A percentile compares a stretch with the other conserved stretches of the same genome.
phyloP scores from a whole-genome alignment of 2,329 filamentous ascomycete genomes.

The Botrytis cinerea region DNA sequence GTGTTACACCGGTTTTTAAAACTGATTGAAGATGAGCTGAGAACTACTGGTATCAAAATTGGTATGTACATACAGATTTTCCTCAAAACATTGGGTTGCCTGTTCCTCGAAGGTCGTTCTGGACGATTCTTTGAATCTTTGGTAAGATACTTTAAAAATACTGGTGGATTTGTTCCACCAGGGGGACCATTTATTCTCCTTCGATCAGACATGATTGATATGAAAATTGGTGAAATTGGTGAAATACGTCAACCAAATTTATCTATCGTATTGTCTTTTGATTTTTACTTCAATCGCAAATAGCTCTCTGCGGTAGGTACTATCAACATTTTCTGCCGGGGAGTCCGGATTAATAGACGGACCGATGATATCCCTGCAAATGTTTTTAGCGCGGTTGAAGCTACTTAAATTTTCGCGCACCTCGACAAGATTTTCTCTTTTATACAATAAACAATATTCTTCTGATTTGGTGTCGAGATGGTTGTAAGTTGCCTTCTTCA shows the following conservation, averaged over 20 bases:
- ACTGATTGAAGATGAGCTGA: constrained; percentile 52
- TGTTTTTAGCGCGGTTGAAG: neutral
- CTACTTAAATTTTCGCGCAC: constrained; percentile 20
- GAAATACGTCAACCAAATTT: neutral
- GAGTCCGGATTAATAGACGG: constrained; percentile 9
- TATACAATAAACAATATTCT: neutral
- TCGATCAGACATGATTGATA: constrained; percentile 70
- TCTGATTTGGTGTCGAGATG: constrained; percentile 4
- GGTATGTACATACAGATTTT: constrained; percentile 72
- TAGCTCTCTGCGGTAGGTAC: neutral
- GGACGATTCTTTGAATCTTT: constrained; percentile 49
- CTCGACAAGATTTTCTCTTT: neutral
- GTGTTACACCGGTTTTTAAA: constrained; percentile 87
- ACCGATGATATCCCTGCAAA: neutral
- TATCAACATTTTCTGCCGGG: constrained; percentile 12
- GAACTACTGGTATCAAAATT: neutral
- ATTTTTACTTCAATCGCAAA: neutral
- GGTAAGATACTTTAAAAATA: constrained; percentile 59
- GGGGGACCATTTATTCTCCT: constrained; percentile 87
- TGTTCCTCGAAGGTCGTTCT: constrained; percentile 54
- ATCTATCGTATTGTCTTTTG: neutral
- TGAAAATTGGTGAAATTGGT: neutral
- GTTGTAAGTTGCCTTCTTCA: neutral
- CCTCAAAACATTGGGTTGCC: constrained; percentile 70
- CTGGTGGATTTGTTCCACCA: constrained; percentile 72